Conservation (phyloP, 805 yeast genomes). For the Schwanniomyces sp. region DNA sequence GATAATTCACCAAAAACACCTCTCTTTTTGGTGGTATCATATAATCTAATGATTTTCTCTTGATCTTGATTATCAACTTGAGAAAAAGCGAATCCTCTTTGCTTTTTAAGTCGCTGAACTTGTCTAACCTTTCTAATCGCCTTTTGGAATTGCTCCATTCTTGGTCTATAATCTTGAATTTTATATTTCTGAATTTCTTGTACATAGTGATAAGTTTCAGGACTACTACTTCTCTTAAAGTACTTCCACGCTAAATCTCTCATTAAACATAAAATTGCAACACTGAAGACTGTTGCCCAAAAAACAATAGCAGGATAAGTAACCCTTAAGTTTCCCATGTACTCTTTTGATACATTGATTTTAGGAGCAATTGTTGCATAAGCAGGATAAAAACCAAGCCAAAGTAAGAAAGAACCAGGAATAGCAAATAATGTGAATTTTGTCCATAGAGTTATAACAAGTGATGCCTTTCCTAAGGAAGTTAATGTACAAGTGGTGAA, state of each 20-base stretch:
- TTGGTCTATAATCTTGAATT: conserved; percentile 91
- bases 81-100: conserved; percentile 97
- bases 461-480: conserved; percentile 92
- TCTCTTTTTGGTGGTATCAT: conserved; percentile 87
- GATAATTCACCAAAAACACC: conserved; percentile 63
- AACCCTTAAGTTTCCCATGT: conserved; percentile 72
- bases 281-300: conserved; percentile 79
- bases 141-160: conserved; percentile 94
- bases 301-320: conserved; percentile 76
- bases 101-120: conserved; percentile 96
- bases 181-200: conserved; percentile 96
- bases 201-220: conserved; percentile 91
- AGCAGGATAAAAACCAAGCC: conserved; percentile 85
- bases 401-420: conserved; percentile 86
- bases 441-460: conserved; percentile 92
- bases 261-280: conserved; percentile 74
- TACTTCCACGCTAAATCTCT: conserved; percentile 95
- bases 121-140: conserved; percentile 97
- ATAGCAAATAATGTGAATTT: conserved; percentile 88
- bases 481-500: conserved; percentile 86
- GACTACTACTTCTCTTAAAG: conserved; percentile 86
- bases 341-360: conserved; percentile 79
- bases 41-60: conserved; percentile 86
- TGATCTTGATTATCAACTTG: conserved; percentile 91
- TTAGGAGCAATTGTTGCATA: conserved; percentile 85